These are phyloP conservation scores for Chlorella sorokiniana DNA, from an alignment of 139 green algal genomes.

Conservation along the genomic window DNA sequence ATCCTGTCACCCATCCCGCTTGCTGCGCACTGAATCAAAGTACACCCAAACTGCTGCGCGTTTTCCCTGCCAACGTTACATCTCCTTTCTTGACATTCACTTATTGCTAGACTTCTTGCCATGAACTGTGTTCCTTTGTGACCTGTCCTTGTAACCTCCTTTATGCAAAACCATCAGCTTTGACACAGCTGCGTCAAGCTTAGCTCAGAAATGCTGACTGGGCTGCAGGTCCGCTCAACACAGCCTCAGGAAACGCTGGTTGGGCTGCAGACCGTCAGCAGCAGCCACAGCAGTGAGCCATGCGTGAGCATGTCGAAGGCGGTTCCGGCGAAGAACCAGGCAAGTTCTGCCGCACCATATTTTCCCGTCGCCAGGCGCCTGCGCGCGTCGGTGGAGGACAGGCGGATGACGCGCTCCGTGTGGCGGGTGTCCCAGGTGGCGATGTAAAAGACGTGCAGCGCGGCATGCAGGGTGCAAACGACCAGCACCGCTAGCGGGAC, in stretches of 20 bases:
- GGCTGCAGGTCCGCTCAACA: too few species aligned
- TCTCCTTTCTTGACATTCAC: too few species aligned
- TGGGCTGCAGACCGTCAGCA: not conserved
- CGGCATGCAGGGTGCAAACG: not conserved
- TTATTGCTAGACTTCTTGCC: too few species aligned
- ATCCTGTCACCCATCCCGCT: too few species aligned
- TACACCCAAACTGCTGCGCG: too few species aligned
- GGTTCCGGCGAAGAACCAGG: slow-evolving; percentile 1
- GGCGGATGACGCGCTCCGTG: slow-evolving; percentile 17
- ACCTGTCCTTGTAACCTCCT: too few species aligned
- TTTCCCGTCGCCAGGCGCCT: not conserved
- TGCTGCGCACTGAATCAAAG: too few species aligned
- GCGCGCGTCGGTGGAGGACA: not conserved
- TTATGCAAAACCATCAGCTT: too few species aligned
- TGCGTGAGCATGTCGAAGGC: slow-evolving; percentile 7
- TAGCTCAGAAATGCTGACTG: too few species aligned
- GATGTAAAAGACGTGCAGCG: slow-evolving; percentile 18
- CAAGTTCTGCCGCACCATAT: not conserved
- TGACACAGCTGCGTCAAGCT: too few species aligned
- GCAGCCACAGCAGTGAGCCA: not conserved
- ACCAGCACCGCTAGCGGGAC: not conserved
- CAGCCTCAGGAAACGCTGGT: not conserved
- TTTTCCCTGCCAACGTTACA: too few species aligned
- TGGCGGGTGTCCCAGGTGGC: slow-evolving; percentile 17
- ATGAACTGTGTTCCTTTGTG: too few species aligned